Evolutionary conservation across 225 moss, liverwort and hornwort species (phyloP).

Genomic region (Rhytidiadelphus loreus): DNA sequence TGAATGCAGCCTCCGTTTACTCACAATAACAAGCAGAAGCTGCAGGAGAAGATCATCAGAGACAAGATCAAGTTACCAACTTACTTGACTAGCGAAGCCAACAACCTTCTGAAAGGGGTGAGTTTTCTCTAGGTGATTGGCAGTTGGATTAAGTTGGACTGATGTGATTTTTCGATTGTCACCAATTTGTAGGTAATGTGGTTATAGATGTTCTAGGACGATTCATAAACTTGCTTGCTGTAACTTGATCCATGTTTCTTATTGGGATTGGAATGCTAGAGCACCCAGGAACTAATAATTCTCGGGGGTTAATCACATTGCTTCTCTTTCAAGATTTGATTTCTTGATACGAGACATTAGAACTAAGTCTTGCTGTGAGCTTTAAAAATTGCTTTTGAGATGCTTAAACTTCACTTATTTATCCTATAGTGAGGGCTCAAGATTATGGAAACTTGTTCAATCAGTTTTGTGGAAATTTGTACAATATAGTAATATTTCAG

Average conservation of each 20-base stretch:
- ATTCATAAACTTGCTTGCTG: not conserved
- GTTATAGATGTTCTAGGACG: not conserved
- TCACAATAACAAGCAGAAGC: conserved; percentile 72
- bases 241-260: not conserved
- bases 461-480: not conserved
- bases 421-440: not conserved
- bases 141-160: not conserved
- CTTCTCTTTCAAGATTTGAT: not conserved
- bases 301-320: not conserved
- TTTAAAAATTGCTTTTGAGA: not conserved
- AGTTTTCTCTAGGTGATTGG: not conserved
- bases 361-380: not conserved
- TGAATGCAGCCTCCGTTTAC: conserved; percentile 78
- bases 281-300: not conserved
- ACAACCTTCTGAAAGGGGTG: conserved; percentile 82
- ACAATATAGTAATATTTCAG: no score
- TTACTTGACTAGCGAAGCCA: conserved; percentile 71
- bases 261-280: not conserved
- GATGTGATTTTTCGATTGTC: not conserved
- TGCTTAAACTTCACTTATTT: not conserved
- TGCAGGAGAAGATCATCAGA: conserved; percentile 86
- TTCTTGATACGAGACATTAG: not conserved
- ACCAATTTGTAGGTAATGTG: not conserved
- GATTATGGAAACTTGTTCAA: not conserved
- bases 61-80: conserved; percentile 86